Conservation (phyloP, 768 basidiomycete species). For the Termitomyces sp. region DNA sequence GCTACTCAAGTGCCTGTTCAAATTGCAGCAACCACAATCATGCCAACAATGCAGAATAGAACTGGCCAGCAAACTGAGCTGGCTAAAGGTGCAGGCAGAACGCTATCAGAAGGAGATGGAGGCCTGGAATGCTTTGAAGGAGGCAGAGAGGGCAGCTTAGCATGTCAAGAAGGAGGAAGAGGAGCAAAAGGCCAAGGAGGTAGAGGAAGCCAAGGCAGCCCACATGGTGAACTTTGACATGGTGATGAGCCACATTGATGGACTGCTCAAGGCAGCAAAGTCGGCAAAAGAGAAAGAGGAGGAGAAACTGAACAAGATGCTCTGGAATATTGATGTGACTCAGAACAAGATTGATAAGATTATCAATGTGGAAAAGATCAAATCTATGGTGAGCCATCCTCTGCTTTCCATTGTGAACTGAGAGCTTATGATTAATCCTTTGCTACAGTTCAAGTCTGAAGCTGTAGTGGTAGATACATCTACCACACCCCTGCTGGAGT, state of each 20-base stretch:
- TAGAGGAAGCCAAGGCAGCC: not conserved
- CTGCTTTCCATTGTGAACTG: too few relatives aligned
- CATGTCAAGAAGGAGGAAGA: not conserved
- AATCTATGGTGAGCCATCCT: not conserved
- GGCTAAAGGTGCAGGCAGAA: not conserved
- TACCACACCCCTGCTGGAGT: too few relatives aligned
- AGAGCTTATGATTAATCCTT: too few relatives aligned
- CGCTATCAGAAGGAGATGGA: not conserved
- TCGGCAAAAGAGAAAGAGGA: not conserved
- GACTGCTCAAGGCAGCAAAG: not conserved
- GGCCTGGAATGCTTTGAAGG: not conserved
- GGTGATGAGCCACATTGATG: not conserved
- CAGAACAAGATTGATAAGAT: not conserved
- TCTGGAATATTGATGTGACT: not conserved
- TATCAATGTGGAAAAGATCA: not conserved
- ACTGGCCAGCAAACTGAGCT: not conserved
- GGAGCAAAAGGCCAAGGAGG: not conserved
- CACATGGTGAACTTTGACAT: not conserved
- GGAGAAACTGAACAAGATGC: not conserved
- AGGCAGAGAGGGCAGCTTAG: not conserved
- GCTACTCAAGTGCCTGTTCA: not conserved
- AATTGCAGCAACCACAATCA: not conserved
- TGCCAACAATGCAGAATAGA: not conserved
- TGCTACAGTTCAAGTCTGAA: too few relatives aligned
- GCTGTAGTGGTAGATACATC: too few relatives aligned